These are phyloP conservation scores for Chalciporus pseudorubinellus DNA, from an alignment of 768 basidiomycete genomes.

Conservation along the genomic window DNA sequence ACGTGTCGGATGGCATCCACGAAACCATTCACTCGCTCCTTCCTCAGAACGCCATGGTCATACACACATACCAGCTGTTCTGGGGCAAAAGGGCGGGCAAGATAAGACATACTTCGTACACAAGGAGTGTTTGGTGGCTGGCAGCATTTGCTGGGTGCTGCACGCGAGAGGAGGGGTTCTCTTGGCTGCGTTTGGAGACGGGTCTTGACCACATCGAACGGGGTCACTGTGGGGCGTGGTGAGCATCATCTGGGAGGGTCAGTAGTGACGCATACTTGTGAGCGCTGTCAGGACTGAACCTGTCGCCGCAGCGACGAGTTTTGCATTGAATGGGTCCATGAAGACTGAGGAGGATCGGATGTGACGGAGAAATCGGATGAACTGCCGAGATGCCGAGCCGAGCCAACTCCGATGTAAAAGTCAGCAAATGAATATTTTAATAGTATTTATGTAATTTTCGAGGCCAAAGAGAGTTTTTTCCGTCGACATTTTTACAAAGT, in stretches of 20 bases:
- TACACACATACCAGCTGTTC: constrained; percentile 78
- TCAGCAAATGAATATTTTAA: too few species aligned
- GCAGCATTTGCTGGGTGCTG: constrained; percentile 62
- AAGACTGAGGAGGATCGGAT: not conserved
- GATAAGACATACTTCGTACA: constrained; percentile 75
- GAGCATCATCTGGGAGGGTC: constrained; percentile 3
- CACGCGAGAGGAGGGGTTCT: constrained; percentile 50
- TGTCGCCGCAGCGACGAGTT: constrained; percentile 74
- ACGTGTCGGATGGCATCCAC: constrained; percentile 81
- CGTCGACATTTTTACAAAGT: not conserved
- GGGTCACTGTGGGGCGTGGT: constrained; percentile 76
- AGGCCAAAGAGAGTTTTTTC: not conserved
- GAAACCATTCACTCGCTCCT: constrained; percentile 80
- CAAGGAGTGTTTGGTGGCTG: constrained; percentile 56
- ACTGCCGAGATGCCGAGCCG: constrained; percentile 27
- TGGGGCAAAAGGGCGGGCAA: constrained; percentile 52
- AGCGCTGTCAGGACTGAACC: constrained; percentile 81
- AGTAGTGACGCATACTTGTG: constrained; percentile 56
- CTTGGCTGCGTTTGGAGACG: constrained; percentile 90
- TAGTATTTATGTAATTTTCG: constrained; percentile 3
- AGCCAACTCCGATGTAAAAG: constrained; percentile 2
- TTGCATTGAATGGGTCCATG: constrained; percentile 78
- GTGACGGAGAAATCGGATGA: not conserved
- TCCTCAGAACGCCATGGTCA: constrained; percentile 67
- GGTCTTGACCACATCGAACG: constrained; percentile 98